Evolutionary conservation across 441 rosid genomes (phyloP).

Genomic region (Pelargonium fulgidum): DNA sequence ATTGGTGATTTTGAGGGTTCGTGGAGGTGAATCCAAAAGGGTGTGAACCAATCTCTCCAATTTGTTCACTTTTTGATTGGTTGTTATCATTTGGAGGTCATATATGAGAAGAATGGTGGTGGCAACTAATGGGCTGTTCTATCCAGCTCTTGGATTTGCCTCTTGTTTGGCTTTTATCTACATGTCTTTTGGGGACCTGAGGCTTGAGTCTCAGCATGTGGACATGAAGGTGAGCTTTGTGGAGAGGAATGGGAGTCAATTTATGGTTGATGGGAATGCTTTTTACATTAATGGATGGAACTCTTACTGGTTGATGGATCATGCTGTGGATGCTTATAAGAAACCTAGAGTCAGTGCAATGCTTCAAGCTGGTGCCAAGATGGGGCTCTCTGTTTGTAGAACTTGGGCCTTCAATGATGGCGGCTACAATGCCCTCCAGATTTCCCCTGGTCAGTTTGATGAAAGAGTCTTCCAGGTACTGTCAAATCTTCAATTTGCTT

Average conservation of each 20-base stretch:
- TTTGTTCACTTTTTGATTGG: conserved; percentile 11
- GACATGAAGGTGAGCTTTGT: conserved; percentile 49
- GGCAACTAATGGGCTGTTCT: conserved; percentile 42
- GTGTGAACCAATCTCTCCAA: conserved; percentile 10
- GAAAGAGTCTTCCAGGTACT: conserved; percentile 80
- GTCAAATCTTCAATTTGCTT: neutral
- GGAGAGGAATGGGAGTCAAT: conserved; percentile 60
- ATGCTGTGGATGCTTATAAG: conserved; percentile 60
- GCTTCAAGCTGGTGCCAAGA: conserved; percentile 73
- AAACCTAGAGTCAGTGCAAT: conserved; percentile 57
- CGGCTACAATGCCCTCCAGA: conserved; percentile 77
- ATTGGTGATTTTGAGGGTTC: conserved; percentile 20
- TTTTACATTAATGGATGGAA: conserved; percentile 87
- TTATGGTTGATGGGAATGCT: conserved; percentile 52
- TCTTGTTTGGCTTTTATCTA: conserved; percentile 64
- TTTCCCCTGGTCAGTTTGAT: conserved; percentile 84
- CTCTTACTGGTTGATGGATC: conserved; percentile 93
- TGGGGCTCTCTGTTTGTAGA: conserved; percentile 91
- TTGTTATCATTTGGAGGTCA: conserved; percentile 11
- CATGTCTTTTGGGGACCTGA: conserved; percentile 69
- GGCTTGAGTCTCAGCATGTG: conserved; percentile 25
- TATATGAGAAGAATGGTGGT: conserved; percentile 37
- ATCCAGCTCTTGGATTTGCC: conserved; percentile 73
- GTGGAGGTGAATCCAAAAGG: conserved; percentile 26
- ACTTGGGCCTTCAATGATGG: conserved; percentile 98